Evolutionary conservation across 305 asterid genomes (phyloP).

Genomic region (Withania somnifera): DNA sequence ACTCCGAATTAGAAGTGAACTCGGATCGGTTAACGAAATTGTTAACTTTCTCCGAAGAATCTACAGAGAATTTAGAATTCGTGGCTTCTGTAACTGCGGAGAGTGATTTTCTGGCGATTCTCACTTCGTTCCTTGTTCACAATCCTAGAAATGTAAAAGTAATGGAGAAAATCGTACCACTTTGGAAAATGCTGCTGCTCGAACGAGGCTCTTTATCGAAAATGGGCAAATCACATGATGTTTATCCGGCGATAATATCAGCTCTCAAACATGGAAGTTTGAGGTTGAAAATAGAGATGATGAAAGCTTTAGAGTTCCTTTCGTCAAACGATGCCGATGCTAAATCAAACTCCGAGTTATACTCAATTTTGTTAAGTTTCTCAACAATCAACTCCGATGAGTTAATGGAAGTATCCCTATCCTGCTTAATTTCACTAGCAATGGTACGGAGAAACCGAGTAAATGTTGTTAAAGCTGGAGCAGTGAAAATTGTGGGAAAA

Average conservation of each 20-base stretch:
- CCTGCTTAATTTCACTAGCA: slow-evolving; percentile 32
- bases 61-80: slow-evolving; percentile 24
- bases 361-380: slow-evolving; percentile 28
- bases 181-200: slow-evolving; percentile 18
- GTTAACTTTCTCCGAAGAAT: slow-evolving; percentile 24
- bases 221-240: slow-evolving; percentile 10
- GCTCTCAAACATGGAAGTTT: slow-evolving; percentile 26
- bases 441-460: slow-evolving; percentile 23
- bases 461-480: slow-evolving; percentile 40
- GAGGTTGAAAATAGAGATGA: slow-evolving; percentile 26
- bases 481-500: slow-evolving; percentile 30
- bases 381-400: slow-evolving; percentile 13
- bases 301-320: slow-evolving; percentile 28
- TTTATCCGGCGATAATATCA: slow-evolving; percentile 11
- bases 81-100: slow-evolving; percentile 12
- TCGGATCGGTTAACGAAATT: slow-evolving; percentile 13
- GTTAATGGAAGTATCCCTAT: slow-evolving; percentile 30
- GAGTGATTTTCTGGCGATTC: slow-evolving; percentile 21
- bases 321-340: slow-evolving; percentile 6
- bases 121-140: slow-evolving; percentile 14
- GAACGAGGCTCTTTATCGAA: neutral
- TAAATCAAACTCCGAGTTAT: slow-evolving; percentile 25
- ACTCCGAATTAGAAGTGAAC: neutral
- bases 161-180: slow-evolving; percentile 24
- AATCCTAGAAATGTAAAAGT: slow-evolving; percentile 9